Evolutionary conservation across 2,329 filamentous ascomycete species (phyloP).

Genomic region (Neonectria magnoliae): DNA sequence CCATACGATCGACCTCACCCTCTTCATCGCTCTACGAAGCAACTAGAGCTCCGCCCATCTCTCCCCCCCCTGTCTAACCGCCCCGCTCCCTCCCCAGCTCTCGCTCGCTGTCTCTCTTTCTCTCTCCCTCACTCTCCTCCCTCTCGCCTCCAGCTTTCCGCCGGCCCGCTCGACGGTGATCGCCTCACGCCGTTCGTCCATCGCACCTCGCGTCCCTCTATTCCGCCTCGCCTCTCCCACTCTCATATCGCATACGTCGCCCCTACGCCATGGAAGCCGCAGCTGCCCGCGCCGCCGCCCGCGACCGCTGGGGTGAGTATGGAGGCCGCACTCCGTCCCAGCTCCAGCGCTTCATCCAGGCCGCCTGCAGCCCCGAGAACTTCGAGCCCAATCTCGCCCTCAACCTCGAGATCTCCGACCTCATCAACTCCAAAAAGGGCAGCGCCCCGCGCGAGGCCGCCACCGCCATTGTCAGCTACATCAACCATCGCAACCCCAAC

Average conservation of each 20-base stretch:
- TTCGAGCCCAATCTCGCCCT: conserved; percentile 97
- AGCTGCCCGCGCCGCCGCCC: conserved; percentile 92
- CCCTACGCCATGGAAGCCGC: conserved; percentile 82
- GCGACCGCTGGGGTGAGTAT: conserved; percentile 89
- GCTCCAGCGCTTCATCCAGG: conserved; percentile 94
- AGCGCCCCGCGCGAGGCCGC: conserved; percentile 94
- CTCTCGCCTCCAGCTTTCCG: conserved; percentile 1
- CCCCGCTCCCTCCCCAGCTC: conserved; percentile 7
- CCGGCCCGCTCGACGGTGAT: conserved; percentile 1
- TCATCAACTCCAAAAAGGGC: conserved; percentile 98
- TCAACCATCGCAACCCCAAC: conserved; percentile 98
- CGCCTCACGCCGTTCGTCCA: background rate
- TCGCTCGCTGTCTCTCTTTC: conserved; percentile 5
- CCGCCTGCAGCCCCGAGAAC: conserved; percentile 96
- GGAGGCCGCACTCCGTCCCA: conserved; percentile 83
- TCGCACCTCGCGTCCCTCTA: background rate
- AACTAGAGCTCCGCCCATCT: conserved; percentile 13
- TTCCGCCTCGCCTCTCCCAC: background rate
- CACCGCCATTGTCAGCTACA: conserved; percentile 88
- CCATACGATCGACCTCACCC: background rate
- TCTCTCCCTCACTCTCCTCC: background rate
- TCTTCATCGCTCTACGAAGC: conserved; percentile 6
- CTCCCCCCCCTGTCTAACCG: conserved; percentile 19
- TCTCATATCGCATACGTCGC: background rate
- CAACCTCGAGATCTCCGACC: conserved; percentile 94